phyloP scores from a whole-genome alignment of 768 basidiomycete genomes.

The Hygrophorus pudorinus region DNA sequence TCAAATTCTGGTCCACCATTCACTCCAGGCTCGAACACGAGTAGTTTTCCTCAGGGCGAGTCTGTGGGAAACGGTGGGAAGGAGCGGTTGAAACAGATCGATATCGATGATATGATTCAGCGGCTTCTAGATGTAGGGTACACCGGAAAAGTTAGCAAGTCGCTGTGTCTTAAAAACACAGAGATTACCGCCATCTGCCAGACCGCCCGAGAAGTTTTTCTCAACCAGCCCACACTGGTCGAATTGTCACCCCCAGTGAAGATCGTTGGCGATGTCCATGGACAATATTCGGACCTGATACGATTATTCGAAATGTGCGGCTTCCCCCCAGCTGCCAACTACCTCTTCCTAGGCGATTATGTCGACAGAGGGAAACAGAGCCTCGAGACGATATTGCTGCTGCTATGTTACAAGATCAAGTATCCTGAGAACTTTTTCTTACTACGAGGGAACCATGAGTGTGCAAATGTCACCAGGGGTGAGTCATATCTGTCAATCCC shows the following conservation, averaged over 20 bases:
- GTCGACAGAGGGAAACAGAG: constrained; percentile 99
- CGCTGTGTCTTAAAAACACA: constrained; percentile 87
- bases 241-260: constrained; percentile 97
- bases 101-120: constrained; percentile 98
- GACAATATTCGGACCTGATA: constrained; percentile 98
- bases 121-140: constrained; percentile 94
- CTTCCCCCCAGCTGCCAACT: constrained; percentile 94
- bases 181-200: constrained; percentile 94
- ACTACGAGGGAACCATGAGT: constrained; percentile 96
- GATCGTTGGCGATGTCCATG: constrained; percentile 98
- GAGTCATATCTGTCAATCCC: constrained; percentile 18
- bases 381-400: constrained; percentile 91
- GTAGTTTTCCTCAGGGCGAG: constrained; percentile 29
- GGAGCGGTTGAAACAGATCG: constrained; percentile 62
- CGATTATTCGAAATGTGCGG: constrained; percentile 99
- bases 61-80: constrained; percentile 36
- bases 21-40: constrained; percentile 39
- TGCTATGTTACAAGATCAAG: constrained; percentile 99
- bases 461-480: constrained; percentile 99
- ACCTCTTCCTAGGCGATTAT: constrained; percentile 98
- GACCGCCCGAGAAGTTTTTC: constrained; percentile 92
- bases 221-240: constrained; percentile 92
- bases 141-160: constrained; percentile 96
- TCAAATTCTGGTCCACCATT: constrained; percentile 45
- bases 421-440: constrained; percentile 99